Percentiles rank a stretch among this genome's conserved stretches.
These are phyloP conservation scores for Trifolium fragiferum DNA, from an alignment of 306 rosid species.

Conservation along the genomic window DNA sequence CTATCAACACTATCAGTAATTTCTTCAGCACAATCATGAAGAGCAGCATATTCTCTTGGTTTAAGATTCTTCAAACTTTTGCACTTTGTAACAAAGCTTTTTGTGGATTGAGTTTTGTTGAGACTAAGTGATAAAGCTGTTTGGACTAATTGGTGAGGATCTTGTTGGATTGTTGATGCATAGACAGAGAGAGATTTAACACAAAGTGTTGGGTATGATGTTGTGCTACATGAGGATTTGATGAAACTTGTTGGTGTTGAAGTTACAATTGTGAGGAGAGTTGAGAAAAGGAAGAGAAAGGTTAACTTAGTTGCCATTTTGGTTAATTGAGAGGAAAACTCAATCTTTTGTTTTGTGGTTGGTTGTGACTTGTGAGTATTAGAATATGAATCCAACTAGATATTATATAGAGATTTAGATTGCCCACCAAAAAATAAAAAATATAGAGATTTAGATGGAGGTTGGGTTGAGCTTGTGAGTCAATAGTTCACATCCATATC, in stretches of 20 bases:
- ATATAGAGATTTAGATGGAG: slow-evolving; percentile 27
- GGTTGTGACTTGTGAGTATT: slow-evolving; percentile 12
- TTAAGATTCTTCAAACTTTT: slow-evolving; percentile 42
- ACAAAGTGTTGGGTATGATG: slow-evolving; percentile 46
- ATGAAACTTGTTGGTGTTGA: slow-evolving; percentile 43
- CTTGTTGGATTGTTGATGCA: slow-evolving; percentile 49
- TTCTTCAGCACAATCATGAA: slow-evolving; percentile 47
- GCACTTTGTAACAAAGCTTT: slow-evolving; percentile 38
- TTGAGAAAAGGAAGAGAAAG: neutral
- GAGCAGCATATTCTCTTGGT: slow-evolving; percentile 42
- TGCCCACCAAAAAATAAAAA: too few relatives aligned
- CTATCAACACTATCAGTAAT: slow-evolving; percentile 50
- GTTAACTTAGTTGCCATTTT: slow-evolving; percentile 29
- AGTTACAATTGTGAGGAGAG: neutral
- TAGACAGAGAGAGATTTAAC: slow-evolving; percentile 42
- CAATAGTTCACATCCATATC: slow-evolving; percentile 6
- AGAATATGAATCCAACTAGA: neutral
- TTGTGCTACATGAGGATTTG: slow-evolving; percentile 46
- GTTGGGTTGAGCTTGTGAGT: neutral
- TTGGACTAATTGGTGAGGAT: slow-evolving; percentile 48
- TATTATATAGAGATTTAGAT: slow-evolving; percentile 34
- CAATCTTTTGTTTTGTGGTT: neutral
- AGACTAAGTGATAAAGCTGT: slow-evolving; percentile 47
- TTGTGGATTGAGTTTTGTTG: slow-evolving; percentile 44
- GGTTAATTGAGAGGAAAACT: neutral